Base-by-base conservation (phyloP, 2,329 filamentous ascomycete species). In the Cytospora piceae region DNA sequence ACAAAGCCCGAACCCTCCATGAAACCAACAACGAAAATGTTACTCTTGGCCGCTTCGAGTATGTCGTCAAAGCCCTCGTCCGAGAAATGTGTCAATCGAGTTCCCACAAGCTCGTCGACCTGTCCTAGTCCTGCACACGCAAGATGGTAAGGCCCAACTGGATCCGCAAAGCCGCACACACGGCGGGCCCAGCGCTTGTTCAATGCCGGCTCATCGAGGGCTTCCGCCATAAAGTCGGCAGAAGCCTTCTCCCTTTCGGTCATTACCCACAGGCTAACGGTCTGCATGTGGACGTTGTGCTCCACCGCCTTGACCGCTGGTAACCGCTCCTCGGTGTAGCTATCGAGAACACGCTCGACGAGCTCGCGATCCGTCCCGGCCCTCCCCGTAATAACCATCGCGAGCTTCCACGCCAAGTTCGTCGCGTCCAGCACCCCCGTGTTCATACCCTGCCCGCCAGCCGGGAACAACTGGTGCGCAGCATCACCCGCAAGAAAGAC, bases 371-470 rank as follows among this genome's bases (percentile, higher is more conserved):
- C 20, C 11, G 54, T 6, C 29, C 60, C 53, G 9, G 61, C 17
- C 14, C 6, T 27, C 7, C 57, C 61, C 0, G 29, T 58, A 0
- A 67, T 37, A 1, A 68, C 64, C 31, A 46, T 12, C 6, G 61
- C 64, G 15, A 87, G 74, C 69, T 86, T 86, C 83, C 84, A 86
- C 27, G 80, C 81, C 0, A 87, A 74, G 64, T 86, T 86, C 34
- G 82, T 76, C 0, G 82, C 80, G 64, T 86, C 84, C 29, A 82
- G 80, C 24, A 87, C 78, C 0, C 84, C 83, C 0, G 82, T 82
- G 70, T 87, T 87, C 81, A 87, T 83, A 0, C 85, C 85, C 70
- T 86, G 84, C 0, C 83, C 85, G 2, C 83, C 85, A 0, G 81
- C 80, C 0, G 83, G 83, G 46, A 78, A 83, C 67, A 87, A 83